A percentile compares a stretch with the other conserved stretches of the same genome.
These are phyloP conservation scores for Mortierella sp. DNA, from an alignment of 371 early-diverging fungal genomes.

Conservation along the genomic window DNA sequence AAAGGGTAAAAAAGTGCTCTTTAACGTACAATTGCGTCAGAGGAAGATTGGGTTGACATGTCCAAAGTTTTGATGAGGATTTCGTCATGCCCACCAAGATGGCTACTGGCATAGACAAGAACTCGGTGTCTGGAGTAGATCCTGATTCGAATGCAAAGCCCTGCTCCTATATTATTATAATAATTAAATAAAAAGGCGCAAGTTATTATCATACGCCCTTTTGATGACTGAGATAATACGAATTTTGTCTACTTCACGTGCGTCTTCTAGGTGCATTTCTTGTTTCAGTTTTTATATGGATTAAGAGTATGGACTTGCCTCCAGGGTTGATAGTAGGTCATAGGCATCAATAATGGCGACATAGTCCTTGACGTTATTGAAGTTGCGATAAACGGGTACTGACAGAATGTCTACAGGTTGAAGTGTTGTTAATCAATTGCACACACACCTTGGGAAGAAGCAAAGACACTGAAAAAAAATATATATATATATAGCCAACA, in stretches of 20 bases:
- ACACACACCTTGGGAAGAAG: no score
- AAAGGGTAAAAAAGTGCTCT: not conserved
- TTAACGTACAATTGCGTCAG: slow-evolving; percentile 42
- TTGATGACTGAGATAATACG: no score
- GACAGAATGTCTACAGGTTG: slow-evolving; percentile 61
- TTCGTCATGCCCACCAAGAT: slow-evolving; percentile 56
- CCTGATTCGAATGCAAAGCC: slow-evolving; percentile 47
- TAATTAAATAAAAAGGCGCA: slow-evolving; percentile 3
- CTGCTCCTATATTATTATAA: slow-evolving; percentile 33
- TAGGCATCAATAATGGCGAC: slow-evolving; percentile 69
- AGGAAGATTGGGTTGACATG: slow-evolving; percentile 43
- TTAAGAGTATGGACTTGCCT: slow-evolving; percentile 20
- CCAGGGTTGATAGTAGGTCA: slow-evolving; percentile 62
- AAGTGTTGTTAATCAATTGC: no score
- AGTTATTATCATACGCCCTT: not conserved
- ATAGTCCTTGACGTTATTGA: slow-evolving; percentile 62
- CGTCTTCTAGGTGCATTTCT: not conserved
- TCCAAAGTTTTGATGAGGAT: slow-evolving; percentile 53
- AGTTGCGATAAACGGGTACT: slow-evolving; percentile 67
- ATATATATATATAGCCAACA: no score
- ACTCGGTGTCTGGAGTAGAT: slow-evolving; percentile 31
- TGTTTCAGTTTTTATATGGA: slow-evolving; percentile 1
- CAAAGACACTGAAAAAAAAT: no score
- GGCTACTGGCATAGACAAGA: slow-evolving; percentile 52
- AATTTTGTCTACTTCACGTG: slow-evolving; percentile 15